Conservation (phyloP, 179 eudicot species). For the Spergularia azorica region DNA sequence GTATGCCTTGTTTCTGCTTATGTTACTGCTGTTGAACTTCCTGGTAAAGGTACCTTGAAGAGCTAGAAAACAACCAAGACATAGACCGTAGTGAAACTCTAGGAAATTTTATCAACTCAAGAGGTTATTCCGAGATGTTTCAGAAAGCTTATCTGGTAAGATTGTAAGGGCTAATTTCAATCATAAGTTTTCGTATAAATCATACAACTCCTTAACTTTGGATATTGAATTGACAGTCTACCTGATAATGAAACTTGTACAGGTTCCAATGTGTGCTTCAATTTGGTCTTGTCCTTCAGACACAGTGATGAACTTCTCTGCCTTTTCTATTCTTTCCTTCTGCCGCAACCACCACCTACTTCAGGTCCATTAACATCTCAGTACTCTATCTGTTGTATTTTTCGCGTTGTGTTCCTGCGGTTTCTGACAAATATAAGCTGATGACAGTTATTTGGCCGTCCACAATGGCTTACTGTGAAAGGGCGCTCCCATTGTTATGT, state of each 20-base stretch:
- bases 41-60: constrained; percentile 71
- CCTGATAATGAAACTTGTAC: neutral
- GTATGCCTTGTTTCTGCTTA: neutral
- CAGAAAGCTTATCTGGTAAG: constrained; percentile 90
- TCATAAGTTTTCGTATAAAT: neutral
- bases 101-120: constrained; percentile 66
- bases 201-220: neutral
- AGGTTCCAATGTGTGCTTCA: constrained; percentile 94
- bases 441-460: constrained; percentile 81
- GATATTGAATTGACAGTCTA: neutral
- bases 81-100: constrained; percentile 70
- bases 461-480: constrained; percentile 92
- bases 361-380: constrained; percentile 52
- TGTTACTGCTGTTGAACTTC: constrained; percentile 5
- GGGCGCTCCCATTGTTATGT: constrained; percentile 87
- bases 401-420: neutral
- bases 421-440: neutral
- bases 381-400: neutral
- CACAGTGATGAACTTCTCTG: constrained; percentile 75
- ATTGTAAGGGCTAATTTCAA: neutral
- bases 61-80: constrained; percentile 70
- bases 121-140: constrained; percentile 86
- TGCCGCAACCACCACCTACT: constrained; percentile 92
- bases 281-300: constrained; percentile 93
- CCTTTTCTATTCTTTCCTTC: constrained; percentile 77